Conservation (phyloP, 2,329 filamentous ascomycete species). For the Trichophyton rubrum region DNA sequence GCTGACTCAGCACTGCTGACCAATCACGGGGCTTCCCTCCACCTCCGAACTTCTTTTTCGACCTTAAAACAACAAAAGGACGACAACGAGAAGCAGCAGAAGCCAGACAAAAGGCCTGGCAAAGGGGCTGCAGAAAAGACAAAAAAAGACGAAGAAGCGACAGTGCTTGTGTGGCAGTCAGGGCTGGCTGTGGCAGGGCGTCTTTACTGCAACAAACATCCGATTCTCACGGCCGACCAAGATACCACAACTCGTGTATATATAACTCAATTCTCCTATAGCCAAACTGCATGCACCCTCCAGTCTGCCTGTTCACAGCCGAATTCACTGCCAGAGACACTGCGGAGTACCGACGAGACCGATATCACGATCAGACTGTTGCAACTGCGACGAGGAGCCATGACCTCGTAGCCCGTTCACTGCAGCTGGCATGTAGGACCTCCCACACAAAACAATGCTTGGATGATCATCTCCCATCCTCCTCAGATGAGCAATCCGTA, state of each 20-base stretch:
- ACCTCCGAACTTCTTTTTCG: neutral
- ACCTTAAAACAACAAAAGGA: neutral
- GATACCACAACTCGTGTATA: neutral
- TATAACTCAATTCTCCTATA: slow-evolving; percentile 2
- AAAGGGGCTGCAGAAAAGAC: neutral
- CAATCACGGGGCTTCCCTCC: neutral
- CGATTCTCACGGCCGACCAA: neutral
- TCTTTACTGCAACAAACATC: neutral
- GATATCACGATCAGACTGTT: neutral
- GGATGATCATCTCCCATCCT: slow-evolving; percentile 17
- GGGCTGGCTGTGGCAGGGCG: neutral
- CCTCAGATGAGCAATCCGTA: slow-evolving; percentile 23
- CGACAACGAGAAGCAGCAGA: neutral
- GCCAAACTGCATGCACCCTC: neutral
- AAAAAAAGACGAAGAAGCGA: neutral
- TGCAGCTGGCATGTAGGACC: slow-evolving; percentile 24
- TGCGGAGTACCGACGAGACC: neutral
- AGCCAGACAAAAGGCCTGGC: neutral
- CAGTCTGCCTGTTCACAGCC: neutral
- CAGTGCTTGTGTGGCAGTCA: neutral
- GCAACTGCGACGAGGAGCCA: neutral
- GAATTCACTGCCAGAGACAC: neutral
- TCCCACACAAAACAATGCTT: slow-evolving; percentile 25
- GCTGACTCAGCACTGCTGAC: neutral
- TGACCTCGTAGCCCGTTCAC: slow-evolving; percentile 14